phyloP scores from a whole-genome alignment of 1,284 basidiomycete species.

The Cyathus pygmaeus region DNA sequence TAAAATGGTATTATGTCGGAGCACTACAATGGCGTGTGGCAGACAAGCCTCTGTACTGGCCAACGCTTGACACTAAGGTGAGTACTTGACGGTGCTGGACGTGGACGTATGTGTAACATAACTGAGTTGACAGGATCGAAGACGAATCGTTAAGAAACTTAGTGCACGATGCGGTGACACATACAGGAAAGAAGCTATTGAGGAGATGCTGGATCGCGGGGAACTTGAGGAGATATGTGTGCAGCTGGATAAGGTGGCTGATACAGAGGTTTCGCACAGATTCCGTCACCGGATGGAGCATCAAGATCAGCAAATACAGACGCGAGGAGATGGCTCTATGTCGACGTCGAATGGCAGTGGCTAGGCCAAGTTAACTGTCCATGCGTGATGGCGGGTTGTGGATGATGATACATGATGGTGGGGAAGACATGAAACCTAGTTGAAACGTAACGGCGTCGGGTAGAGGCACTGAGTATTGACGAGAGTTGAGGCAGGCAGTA shows the following conservation, averaged over 20 bases:
- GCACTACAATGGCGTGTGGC: slow-evolving; percentile 50
- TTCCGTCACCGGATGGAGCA: slow-evolving; percentile 13
- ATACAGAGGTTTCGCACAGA: slow-evolving; percentile 27
- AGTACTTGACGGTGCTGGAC: slow-evolving; percentile 5
- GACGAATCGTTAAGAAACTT: slow-evolving; percentile 42
- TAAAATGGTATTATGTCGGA: slow-evolving; percentile 59
- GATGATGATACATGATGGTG: background rate
- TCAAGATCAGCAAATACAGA: background rate
- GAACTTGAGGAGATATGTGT: slow-evolving; percentile 52
- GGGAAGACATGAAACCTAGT: too few relatives aligned
- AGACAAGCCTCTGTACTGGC: slow-evolving; percentile 45
- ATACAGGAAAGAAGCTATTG: slow-evolving; percentile 35
- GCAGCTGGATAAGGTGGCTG: slow-evolving; percentile 44
- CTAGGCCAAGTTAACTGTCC: too few relatives aligned
- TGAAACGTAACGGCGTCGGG: too few relatives aligned
- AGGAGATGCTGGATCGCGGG: slow-evolving; percentile 42
- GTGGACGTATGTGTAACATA: too few relatives aligned
- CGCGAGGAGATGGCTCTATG: background rate
- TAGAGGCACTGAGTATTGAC: too few relatives aligned
- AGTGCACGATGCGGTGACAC: slow-evolving; percentile 24
- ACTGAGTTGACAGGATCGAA: too few relatives aligned
- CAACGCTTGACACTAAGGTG: slow-evolving; percentile 45
- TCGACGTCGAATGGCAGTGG: slow-evolving; percentile 6
- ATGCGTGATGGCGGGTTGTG: background rate
- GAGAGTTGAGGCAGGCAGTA: too few relatives aligned